These are phyloP conservation scores for Cymbopogon flexuosus DNA, from an alignment of 202 grass and related monocot species.

Conservation along the genomic window DNA sequence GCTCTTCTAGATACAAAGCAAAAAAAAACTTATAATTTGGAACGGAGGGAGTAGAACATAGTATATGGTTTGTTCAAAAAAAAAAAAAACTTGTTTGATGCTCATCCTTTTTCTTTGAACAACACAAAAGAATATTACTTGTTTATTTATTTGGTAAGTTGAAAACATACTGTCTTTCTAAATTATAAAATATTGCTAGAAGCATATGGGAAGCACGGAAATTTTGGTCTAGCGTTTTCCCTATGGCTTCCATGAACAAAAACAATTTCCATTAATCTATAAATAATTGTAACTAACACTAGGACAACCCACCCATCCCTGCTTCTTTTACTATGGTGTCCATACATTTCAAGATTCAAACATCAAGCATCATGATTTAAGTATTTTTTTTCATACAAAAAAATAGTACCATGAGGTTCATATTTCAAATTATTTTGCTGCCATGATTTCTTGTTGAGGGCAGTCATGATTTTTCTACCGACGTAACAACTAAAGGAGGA, in stretches of 20 bases:
- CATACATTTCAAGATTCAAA: neutral
- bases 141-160: slow-evolving; percentile 5
- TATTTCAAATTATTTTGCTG: neutral
- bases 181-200: neutral
- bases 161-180: neutral
- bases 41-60: neutral
- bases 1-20: too few relatives aligned
- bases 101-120: neutral
- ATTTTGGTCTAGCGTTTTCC: neutral
- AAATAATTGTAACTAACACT: neutral
- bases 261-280: neutral
- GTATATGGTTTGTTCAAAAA: neutral
- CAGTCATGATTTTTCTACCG: neutral
- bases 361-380: neutral
- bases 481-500: neutral
- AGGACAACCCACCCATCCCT: neutral
- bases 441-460: neutral
- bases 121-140: neutral
- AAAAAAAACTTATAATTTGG: neutral
- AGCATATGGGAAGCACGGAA: neutral
- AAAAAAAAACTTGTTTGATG: neutral
- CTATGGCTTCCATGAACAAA: neutral
- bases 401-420: neutral
- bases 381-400: neutral
- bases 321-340: neutral